Conservation (phyloP, 257 asterid genomes). For the Solanum piurae region DNA sequence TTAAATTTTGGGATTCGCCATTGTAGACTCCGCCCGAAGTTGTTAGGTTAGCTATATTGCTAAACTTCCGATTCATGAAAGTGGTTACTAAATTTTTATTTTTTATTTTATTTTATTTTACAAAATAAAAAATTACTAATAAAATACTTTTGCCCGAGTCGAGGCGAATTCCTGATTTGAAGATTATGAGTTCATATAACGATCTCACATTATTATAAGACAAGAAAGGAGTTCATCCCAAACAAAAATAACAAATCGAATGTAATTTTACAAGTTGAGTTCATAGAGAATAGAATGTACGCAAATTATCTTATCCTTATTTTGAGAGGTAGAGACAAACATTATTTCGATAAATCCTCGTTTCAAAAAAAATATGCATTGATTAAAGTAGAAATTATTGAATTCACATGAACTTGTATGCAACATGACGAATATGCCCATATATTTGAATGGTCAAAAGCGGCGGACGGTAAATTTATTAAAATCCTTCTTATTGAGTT, state of each 20-base stretch:
- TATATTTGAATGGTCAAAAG: background rate
- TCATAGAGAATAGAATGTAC: fast-evolving
- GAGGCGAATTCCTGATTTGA: background rate
- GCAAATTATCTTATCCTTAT: fast-evolving
- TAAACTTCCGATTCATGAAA: background rate
- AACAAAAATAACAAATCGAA: background rate
- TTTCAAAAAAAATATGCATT: too few species aligned
- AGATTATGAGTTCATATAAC: background rate
- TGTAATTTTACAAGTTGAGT: background rate
- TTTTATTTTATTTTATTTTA: too few species aligned
- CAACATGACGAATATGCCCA: background rate
- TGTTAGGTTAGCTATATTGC: background rate
- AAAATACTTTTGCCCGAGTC: background rate
- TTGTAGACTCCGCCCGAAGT: background rate
- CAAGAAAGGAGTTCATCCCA: background rate
- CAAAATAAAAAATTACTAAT: background rate
- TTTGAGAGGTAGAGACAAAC: background rate
- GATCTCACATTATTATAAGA: background rate
- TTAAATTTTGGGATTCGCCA: background rate
- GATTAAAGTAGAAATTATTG: too few species aligned
- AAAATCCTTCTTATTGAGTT: too few species aligned
- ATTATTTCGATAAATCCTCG: too few species aligned
- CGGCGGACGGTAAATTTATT: too few species aligned
- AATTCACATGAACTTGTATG: background rate
- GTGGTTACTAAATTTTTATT: background rate